Evolutionary conservation across 163 green algal species (phyloP).

Genomic region (Prototheca stagnorum): DNA sequence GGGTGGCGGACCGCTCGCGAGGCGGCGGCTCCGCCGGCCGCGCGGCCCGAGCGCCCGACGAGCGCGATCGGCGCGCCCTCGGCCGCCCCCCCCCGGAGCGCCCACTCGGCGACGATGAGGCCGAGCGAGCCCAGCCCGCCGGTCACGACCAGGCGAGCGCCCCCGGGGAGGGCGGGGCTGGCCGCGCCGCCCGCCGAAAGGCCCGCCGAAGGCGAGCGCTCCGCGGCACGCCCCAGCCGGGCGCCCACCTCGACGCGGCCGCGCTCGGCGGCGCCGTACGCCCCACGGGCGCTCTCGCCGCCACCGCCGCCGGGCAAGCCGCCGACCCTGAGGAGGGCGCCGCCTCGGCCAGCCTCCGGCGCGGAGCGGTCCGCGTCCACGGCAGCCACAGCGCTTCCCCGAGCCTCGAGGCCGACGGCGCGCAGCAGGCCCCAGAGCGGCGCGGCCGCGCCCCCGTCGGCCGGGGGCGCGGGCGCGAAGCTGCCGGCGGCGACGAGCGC

Average conservation of each 20-base stretch:
- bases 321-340: not conserved
- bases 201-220: too few relatives aligned
- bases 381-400: not conserved
- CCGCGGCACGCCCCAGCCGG: too few relatives aligned
- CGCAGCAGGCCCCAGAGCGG: constrained; percentile 20
- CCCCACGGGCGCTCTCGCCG: too few relatives aligned
- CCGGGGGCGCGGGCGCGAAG: not conserved
- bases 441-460: not conserved
- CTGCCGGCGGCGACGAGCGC: too few relatives aligned
- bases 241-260: constrained; percentile 54
- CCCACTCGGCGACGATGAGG: constrained; percentile 42
- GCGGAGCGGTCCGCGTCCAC: constrained; percentile 1
- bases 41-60: not conserved
- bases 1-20: too few relatives aligned
- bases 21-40: too few relatives aligned
- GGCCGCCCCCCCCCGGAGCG: constrained; percentile 15
- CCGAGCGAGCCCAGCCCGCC: constrained; percentile 68
- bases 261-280: constrained; percentile 43
- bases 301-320: too few relatives aligned
- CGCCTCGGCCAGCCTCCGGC: not conserved
- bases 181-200: too few relatives aligned
- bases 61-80: constrained; percentile 6
- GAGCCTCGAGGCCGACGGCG: constrained; percentile 6
- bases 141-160: constrained; percentile 34
- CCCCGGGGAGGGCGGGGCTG: too few relatives aligned